Evolutionary conservation across 306 rosid species (phyloP), one percentile per base, ranked within the genome.

Genomic region (Elaeagnus macrophylla): DNA sequence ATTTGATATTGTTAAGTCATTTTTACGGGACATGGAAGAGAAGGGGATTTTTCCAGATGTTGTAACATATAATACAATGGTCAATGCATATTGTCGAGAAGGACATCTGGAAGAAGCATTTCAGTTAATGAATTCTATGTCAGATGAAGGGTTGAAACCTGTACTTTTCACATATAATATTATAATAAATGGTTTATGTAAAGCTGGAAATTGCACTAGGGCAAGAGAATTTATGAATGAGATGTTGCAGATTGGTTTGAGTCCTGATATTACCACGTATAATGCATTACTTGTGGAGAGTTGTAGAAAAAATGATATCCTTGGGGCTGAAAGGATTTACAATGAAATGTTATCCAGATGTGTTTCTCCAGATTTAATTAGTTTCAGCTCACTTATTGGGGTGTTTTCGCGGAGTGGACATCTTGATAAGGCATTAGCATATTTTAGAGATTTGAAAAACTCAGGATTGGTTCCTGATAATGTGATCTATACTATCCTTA

Each of bases 401-500:
- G 75, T 74, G 72, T 77, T 83, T 19, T 75, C 86, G 1, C 78
- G 85, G 81, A 83, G 72, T 47, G 85, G 95, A 4, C 35, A 61
- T 45, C 70, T 76, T 62, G 85, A 73, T 50, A 71, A 42, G 39
- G 96, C 96, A 0, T 59, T 86, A 55, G 75, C 11, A 10, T 64
- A 78, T 82, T 84, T 86, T 67, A 59, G n/a, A 67, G 65, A 65
- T 54, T 75, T 91, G 91, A 82, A 66, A 70, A 68, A 13, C 53
- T 51, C 67, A 51, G 91, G 96, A 25, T 74, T 82, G 75, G 76
- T 78, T 76, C 89, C 89, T 14, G 96, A 91, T 79, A 84, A 79
- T 52, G 85, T 91, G 61, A 78, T 86, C 37, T 86, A 81, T 72
- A 81, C 96, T 12, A 86, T 91, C 70, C 88, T 91, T 55, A 86